Evolutionary conservation across 1,284 basidiomycete genomes (phyloP).

Genomic region (Irpex sp.): DNA sequence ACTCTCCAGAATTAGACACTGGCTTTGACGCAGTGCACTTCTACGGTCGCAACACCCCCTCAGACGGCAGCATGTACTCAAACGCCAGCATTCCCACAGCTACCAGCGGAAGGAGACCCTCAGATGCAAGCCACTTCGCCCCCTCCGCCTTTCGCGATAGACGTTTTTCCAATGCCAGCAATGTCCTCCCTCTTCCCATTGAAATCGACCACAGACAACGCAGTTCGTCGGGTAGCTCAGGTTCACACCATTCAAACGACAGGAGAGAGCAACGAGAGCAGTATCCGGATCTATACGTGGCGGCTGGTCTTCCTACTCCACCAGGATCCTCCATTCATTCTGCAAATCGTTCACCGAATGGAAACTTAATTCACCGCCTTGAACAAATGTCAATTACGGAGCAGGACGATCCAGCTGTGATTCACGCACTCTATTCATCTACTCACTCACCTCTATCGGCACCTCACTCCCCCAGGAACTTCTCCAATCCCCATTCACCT

Average conservation of each 20-base stretch:
- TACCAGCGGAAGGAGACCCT: background rate
- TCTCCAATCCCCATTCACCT: background rate
- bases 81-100: background rate
- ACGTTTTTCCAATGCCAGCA: constrained; percentile 4
- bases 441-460: background rate
- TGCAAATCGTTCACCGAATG: background rate
- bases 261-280: background rate
- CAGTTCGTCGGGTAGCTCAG: background rate
- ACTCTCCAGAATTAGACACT: no score
- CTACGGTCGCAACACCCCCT: background rate
- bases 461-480: background rate
- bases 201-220: background rate
- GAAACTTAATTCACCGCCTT: background rate
- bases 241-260: background rate
- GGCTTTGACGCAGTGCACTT: background rate
- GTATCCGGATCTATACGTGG: background rate
- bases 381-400: constrained; percentile 4
- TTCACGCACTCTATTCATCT: background rate
- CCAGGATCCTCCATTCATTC: background rate
- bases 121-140: background rate
- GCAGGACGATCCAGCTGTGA: constrained; percentile 12
- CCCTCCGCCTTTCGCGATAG: background rate
- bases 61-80: background rate
- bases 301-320: constrained; percentile 7
- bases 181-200: constrained; percentile 3